A percentile compares a stretch with the other conserved stretches of the same genome.
phyloP scores from a whole-genome alignment of 2,329 filamentous ascomycete species.

The Lasiodiplodia sp. region DNA sequence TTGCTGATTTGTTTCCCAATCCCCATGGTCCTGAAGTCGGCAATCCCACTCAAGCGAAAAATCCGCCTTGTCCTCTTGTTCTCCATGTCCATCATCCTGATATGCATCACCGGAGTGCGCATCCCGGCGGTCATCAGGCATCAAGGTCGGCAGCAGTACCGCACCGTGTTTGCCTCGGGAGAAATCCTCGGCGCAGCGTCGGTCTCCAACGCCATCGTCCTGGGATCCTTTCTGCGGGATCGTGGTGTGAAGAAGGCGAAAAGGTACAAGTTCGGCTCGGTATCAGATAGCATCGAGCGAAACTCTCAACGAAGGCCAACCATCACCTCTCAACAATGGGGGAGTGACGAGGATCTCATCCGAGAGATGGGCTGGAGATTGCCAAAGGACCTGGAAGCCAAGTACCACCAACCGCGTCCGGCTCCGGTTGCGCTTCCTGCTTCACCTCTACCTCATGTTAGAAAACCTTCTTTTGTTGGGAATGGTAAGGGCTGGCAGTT shows the following conservation, averaged over 20 bases:
- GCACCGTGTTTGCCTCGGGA: slow-evolving; percentile 86
- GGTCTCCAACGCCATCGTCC: slow-evolving; percentile 85
- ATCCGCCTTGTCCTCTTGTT: slow-evolving; percentile 81
- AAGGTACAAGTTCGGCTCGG: slow-evolving; percentile 72
- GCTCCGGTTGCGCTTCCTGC: slow-evolving; percentile 37
- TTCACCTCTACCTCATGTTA: slow-evolving; percentile 33
- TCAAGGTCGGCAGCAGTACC: slow-evolving; percentile 80
- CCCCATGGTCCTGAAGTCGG: slow-evolving; percentile 81
- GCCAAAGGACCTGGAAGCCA: slow-evolving; percentile 57
- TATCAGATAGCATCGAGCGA: slow-evolving; percentile 61
- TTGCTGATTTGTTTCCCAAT: slow-evolving; percentile 88
- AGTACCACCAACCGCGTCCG: slow-evolving; percentile 31
- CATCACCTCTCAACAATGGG: slow-evolving; percentile 73
- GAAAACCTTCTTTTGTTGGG: slow-evolving; percentile 25
- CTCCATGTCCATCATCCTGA: slow-evolving; percentile 80
- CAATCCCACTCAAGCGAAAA: slow-evolving; percentile 80
- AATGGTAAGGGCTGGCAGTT: slow-evolving; percentile 43
- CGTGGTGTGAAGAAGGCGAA: slow-evolving; percentile 82
- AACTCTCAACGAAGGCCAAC: slow-evolving; percentile 69
- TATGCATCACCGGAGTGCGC: slow-evolving; percentile 80
- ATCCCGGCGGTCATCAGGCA: slow-evolving; percentile 77
- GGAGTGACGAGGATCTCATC: slow-evolving; percentile 90
- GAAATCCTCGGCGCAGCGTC: slow-evolving; percentile 89
- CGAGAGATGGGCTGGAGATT: slow-evolving; percentile 77
- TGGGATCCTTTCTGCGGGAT: slow-evolving; percentile 92